Base-by-base conservation (phyloP, 495 filamentous ascomycete species). In the Cairneyella variabilis region DNA sequence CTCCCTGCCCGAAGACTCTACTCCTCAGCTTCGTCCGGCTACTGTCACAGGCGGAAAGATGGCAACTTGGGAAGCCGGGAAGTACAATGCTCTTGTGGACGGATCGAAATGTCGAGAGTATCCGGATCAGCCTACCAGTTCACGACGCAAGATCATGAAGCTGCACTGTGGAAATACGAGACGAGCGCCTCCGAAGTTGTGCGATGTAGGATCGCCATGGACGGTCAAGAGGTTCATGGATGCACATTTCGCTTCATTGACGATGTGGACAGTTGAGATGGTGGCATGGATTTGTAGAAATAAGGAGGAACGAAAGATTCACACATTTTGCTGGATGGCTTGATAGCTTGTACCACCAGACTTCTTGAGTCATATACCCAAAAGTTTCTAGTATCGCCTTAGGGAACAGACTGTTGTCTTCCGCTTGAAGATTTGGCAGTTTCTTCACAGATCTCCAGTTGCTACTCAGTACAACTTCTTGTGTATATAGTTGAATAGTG, bases 151-250 rank as follows among this genome's bases (percentile, higher is more conserved):
- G 68, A 69, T 11, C 53, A 71, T 39, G 71, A 77, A 56, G 68
- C 72, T 28, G 62, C 58, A 12, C 47, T 74, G 22, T 43, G 64
- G 22, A 40, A 41, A 3, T 71, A 72, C 43, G 71, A 75, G 55
- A 72, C 69, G 45, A 64, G 65, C 14, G 56, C 53, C 8, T 75
- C 76, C 50, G 72, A 74, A 48, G 70, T 75, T 2, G 69, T 74
- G 12, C 48, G 69, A 23, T 77, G 71, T 53, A 47, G 47, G 3
- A 74, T 74, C 23, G 34, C 51, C 8, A 50, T 66, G 23, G 45
- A 25, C 6, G 11, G 12, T 8, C 2, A 7, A 1, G 12, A 12
- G 4, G 32, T 39, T 5, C 9, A 20, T 11, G 47, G 47, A 3
- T 49, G 47, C 22, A 49, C 47, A 2, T 49, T 49, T n/a, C 6